Evolutionary conservation across 2,329 filamentous ascomycete genomes (phyloP), one percentile per base, ranked within the genome.

Genomic region (Xylariaceae sp.): DNA sequence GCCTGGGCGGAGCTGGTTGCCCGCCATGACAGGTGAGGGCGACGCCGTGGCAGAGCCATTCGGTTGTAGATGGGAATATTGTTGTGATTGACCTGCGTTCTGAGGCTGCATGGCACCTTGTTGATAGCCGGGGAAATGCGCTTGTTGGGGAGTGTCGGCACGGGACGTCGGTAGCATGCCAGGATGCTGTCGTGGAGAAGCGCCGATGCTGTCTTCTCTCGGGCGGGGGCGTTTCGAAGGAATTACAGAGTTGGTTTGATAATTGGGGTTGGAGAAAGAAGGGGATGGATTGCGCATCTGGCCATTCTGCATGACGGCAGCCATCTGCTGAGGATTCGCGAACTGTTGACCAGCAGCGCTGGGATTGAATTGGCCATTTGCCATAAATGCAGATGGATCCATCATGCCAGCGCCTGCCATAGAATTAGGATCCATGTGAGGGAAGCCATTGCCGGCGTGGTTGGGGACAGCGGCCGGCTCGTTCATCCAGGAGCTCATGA

Each of bases 61-160:
- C 55, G 86, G 81, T 60, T 89, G 86, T 44, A 95, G 77, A 69
- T 95, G 91, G 51, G 88, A 82, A 64, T 92, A 95, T 45, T 81
- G 81, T 48, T 77, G 82, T 16, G 82, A 81, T 61, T 85, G 84
- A 34, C 73, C 71, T 41, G 81, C 77, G 54, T 79, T 79, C 62
- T 79, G 80, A 59, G 76, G 78, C 39, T 75, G 74, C 65, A 83
- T 82, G 52, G 73, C 71, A 59, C 78, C 79, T 49, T 75, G 77
- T 62, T 84, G 86, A 65, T 85, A 92, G 54, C 81, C 82, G 22
- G 83, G 74, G 58, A 84, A 91, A 42, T 78, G 77, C 52, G 82
- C 78, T 63, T 92, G 88, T 60, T 89, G 87, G 25, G 92, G 92
- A 22, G 92, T 97, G 64, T 95, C 91, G 58, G 92, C 92, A 67